Evolutionary conservation across 768 basidiomycete genomes (phyloP), one percentile per base, ranked within the genome.

Genomic region (Lentinula detonsa): DNA sequence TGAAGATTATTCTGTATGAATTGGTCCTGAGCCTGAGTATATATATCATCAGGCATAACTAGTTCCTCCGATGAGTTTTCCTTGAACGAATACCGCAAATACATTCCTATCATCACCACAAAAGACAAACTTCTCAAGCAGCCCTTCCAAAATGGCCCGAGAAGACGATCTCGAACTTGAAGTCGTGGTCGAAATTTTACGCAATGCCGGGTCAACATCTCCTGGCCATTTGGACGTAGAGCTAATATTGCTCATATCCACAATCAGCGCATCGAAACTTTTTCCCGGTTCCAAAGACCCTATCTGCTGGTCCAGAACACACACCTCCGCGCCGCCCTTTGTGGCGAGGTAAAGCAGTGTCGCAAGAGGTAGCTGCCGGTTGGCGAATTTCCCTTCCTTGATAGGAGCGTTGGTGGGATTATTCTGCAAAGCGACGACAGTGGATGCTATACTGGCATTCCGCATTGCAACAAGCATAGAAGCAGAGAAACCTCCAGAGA

Each of bases 321-420:
- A 95, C 0, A 98, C 86, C 23, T 84, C 78, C 1, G 96, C 96
- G 1, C 96, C 96, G 37, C 96, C 96, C 23, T 89, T 75, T 4
- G 96, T 98, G 8, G 96, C 95, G 57, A 98, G 86, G 76, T 94
- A 88, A 60, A 98, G 78, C 57, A 97, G 77, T 1, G 92, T 85
- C 5, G 89, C 75, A 49, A 94, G 79, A 2, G 86, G 76, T 15
- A 98, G 80, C 62, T 87, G 88, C n/a, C 78, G 78, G 66, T 81
- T 76, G 4, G 79, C 73, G 68, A 89, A 88, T 39, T 65, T 57
- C 9, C 40, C 11, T 11, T 51, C 49, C 62, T 61, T 55, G 64
- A 56, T 61, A 58, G 51, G 54, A n/a, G 54, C 45, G 42, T 31
- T n/a, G 34, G 48, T 33, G 40, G 45, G 33, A 35, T 61, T 37